Evolutionary conservation across 2,329 filamentous ascomycete species (phyloP).

Genomic region (Cryphonectria nitschkei): DNA sequence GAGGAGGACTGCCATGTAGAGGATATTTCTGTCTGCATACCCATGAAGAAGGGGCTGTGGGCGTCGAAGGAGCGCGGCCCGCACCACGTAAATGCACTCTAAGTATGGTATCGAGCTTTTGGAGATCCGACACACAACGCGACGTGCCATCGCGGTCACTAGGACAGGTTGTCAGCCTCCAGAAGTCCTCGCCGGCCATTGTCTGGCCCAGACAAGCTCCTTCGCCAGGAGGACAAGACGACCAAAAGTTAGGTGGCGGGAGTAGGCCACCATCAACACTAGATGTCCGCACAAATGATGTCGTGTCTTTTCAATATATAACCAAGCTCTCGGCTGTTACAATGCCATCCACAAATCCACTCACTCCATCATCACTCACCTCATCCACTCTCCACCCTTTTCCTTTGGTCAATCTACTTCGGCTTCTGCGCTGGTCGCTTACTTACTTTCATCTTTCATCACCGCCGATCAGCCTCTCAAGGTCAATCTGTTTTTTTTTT

Average conservation of each 20-base stretch:
- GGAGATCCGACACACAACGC: not conserved
- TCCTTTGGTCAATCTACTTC: not conserved
- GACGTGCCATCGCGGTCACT: not conserved
- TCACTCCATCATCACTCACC: constrained; percentile 5
- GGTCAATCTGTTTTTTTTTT: not conserved
- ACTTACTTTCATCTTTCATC: not conserved
- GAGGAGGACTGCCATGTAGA: not conserved
- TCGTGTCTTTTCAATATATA: not conserved
- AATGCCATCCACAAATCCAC: not conserved
- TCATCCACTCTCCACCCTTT: constrained; percentile 1
- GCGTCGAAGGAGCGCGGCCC: constrained; percentile 4
- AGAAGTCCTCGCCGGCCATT: not conserved
- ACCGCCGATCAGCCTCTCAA: not conserved
- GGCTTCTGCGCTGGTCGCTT: constrained; percentile 9
- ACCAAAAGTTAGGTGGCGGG: no score
- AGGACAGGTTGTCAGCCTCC: not conserved
- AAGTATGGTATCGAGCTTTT: not conserved
- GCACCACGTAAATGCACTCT: not conserved
- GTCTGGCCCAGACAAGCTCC: not conserved
- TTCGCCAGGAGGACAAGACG: not conserved
- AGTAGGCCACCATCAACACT: not conserved
- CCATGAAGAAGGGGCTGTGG: constrained; percentile 8
- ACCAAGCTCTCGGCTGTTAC: not conserved
- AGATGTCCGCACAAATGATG: not conserved
- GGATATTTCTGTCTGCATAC: not conserved